These are phyloP conservation scores for Trifolium pratense DNA, from an alignment of 306 rosid genomes.

Conservation along the genomic window DNA sequence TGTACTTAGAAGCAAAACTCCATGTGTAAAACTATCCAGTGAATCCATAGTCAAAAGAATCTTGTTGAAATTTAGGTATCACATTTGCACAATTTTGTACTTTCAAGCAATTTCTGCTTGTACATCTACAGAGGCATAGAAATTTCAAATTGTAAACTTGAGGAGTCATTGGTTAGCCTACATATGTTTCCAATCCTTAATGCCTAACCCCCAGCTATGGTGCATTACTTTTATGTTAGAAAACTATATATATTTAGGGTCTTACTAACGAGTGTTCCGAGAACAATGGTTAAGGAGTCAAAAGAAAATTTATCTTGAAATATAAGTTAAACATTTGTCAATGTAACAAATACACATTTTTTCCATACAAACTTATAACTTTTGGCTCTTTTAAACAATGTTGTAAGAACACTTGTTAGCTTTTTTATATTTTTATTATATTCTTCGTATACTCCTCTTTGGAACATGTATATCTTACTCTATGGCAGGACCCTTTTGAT, in stretches of 20 bases:
- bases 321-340: too few relatives aligned
- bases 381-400: too few relatives aligned
- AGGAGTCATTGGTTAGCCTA: slow-evolving; percentile 34
- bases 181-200: slow-evolving; percentile 15
- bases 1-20: slow-evolving; percentile 46
- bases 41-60: slow-evolving; percentile 49
- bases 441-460: too few relatives aligned
- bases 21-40: slow-evolving; percentile 38
- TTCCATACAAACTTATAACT: too few relatives aligned
- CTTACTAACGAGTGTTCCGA: too few relatives aligned
- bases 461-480: too few relatives aligned
- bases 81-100: slow-evolving; percentile 41
- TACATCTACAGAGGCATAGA: slow-evolving; percentile 44
- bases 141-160: slow-evolving; percentile 45
- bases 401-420: too few relatives aligned
- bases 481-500: too few relatives aligned
- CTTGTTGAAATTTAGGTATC: slow-evolving; percentile 55
- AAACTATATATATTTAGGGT: background rate
- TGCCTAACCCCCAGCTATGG: slow-evolving; percentile 12
- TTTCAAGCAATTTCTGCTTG: slow-evolving; percentile 38
- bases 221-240: background rate
- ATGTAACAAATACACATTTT: too few relatives aligned
- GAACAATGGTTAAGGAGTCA: too few relatives aligned
- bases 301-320: too few relatives aligned
- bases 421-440: too few relatives aligned